A percentile compares a stretch with the other conserved stretches of the same genome.
phyloP scores from a whole-genome alignment of 805 yeast genomes.

The Candida hispaniensis region DNA sequence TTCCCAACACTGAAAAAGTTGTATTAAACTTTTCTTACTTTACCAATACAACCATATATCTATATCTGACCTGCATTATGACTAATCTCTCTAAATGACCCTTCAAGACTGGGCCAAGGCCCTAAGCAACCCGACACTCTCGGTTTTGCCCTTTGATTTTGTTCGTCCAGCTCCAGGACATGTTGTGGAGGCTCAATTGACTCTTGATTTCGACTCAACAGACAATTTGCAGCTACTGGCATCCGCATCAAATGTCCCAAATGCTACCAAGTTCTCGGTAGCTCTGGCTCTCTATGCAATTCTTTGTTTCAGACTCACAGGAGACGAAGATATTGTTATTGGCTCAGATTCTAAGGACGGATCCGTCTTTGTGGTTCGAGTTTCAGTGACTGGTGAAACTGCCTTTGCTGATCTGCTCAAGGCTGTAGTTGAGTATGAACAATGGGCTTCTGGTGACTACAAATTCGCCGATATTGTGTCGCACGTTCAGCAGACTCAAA shows the following conservation, averaged over 20 bases:
- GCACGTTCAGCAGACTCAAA: slow-evolving; percentile 39
- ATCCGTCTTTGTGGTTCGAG: slow-evolving; percentile 51
- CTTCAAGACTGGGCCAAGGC: slow-evolving; percentile 50
- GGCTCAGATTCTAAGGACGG: slow-evolving; percentile 48
- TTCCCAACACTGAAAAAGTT: no score
- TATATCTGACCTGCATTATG: no score
- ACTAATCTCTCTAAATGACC: no score
- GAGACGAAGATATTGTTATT: slow-evolving; percentile 87
- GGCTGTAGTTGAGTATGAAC: slow-evolving; percentile 32
- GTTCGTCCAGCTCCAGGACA: slow-evolving; percentile 63
- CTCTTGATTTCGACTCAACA: slow-evolving; percentile 18
- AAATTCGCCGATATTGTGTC: slow-evolving; percentile 48
- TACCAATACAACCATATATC: no score
- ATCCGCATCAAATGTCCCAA: slow-evolving; percentile 19
- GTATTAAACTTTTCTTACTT: no score
- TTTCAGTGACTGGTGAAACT: slow-evolving; percentile 35
- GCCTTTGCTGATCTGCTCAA: slow-evolving; percentile 42
- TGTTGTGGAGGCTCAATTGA: slow-evolving; percentile 49
- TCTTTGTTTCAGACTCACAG: slow-evolving; percentile 69
- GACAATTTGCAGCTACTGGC: slow-evolving; percentile 14
- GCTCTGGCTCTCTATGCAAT: slow-evolving; percentile 60
- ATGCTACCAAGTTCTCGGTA: slow-evolving; percentile 35
- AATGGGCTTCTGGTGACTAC: slow-evolving; percentile 29
- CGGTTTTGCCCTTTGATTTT: slow-evolving; percentile 81
- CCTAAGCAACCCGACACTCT: slow-evolving; percentile 71